Base-by-base conservation (phyloP, 2,329 filamentous ascomycete genomes). In the Monilinia polystroma region DNA sequence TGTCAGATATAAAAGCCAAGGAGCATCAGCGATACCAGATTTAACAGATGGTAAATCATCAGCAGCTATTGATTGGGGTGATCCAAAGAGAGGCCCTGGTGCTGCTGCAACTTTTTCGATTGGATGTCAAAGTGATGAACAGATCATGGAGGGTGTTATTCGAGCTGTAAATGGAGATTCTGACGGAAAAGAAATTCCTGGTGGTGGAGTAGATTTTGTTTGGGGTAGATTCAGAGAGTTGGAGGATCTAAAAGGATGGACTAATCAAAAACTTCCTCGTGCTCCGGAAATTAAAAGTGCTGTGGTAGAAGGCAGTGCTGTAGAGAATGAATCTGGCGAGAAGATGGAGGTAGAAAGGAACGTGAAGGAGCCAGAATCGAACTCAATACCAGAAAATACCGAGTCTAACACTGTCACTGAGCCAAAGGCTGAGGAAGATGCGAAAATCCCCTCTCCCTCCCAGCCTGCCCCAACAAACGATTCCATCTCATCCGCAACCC, bases 31-130 rank as follows among this genome's bases (percentile, higher is more conserved):
- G 18, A 83, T 80, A 14, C 85, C 85, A 41, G 85, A 85, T 29
- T 64, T 72, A 43, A 69, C 82, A 14, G 80, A 83, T 47, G 80
- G 82, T 70, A 88, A 88, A 77, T 86, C 83, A 0, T 90, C 88
- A 68, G 91, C 90, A 1, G 87, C 96, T 43, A 84, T 98, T 29
- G 95, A 99, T 78, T 97, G 94, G 90, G 94, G 93, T 62, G 90
- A 93, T 68, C 90, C 91, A 18, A 84, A 83, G 23, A 84, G 84
- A 73, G 85, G 85, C 20, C 80, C 82, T 6, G 85, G 85, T 59
- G 81, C 79, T 55, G 84, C 84, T 54, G 85, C 87, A 4, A 85
- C 81, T 4, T 79, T 84, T 69, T 79, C 82, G 47, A 82, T 89
- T 53, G 82, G 83, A 20, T 89, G 87, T 76, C 79, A 77, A 53